A percentile compares a stretch with the other conserved stretches of the same genome.
Evolutionary conservation across 2,329 filamentous ascomycete genomes (phyloP).

Genomic region (Penicillium vulpinum): DNA sequence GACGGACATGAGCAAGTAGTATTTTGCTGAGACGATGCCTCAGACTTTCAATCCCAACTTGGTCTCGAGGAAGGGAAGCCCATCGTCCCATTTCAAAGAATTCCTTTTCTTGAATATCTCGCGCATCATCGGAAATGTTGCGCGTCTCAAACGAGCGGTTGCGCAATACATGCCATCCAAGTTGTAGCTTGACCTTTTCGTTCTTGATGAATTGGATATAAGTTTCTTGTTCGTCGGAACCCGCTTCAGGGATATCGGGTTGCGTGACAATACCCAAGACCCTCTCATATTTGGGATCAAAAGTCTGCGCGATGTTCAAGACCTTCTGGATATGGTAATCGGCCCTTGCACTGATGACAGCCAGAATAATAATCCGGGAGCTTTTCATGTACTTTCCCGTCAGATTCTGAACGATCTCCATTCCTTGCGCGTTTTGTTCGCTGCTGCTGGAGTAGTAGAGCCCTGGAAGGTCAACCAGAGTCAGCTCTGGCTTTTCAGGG

Average conservation of each 20-base stretch:
- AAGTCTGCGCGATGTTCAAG: neutral
- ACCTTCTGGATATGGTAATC: neutral
- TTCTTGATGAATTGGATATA: neutral
- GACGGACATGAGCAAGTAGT: neutral
- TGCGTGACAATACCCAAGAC: neutral
- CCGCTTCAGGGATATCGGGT: neutral
- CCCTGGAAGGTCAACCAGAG: constrained; percentile 63
- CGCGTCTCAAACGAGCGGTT: constrained; percentile 46
- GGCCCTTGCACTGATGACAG: neutral
- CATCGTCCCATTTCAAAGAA: constrained; percentile 37
- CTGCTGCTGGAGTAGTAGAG: constrained; percentile 57
- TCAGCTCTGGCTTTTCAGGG: neutral
- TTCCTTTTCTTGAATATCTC: constrained; percentile 34
- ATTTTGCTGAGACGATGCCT: constrained; percentile 34
- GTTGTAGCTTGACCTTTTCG: neutral
- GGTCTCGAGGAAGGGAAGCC: constrained; percentile 22
- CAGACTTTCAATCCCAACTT: constrained; percentile 38
- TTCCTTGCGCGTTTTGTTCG: constrained; percentile 47
- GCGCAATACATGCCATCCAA: constrained; percentile 35
- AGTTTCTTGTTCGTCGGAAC: neutral
- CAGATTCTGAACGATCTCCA: neutral
- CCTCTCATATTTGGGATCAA: neutral
- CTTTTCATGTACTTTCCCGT: neutral
- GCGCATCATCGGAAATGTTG: constrained; percentile 22
- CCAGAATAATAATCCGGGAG: neutral